These are phyloP conservation scores for Trebouxia sp. DNA, from an alignment of 139 green algal species.

Conservation along the genomic window DNA sequence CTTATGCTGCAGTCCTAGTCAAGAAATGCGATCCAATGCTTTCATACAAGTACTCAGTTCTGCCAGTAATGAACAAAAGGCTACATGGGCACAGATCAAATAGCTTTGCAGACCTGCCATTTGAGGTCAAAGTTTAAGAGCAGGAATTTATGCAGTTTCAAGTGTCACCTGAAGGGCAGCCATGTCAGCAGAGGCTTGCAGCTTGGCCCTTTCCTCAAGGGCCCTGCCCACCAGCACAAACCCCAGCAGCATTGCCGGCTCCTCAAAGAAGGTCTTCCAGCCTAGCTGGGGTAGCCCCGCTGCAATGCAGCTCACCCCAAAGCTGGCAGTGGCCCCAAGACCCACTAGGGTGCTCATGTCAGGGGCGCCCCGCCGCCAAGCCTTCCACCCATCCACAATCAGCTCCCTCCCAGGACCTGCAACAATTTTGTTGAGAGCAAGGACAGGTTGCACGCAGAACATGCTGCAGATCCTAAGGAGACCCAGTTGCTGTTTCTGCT, in stretches of 20 bases:
- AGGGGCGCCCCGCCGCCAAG: conserved; percentile 67
- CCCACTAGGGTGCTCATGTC: conserved; percentile 99
- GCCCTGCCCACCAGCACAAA: conserved; percentile 89
- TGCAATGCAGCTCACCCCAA: conserved; percentile 82
- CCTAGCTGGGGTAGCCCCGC: conserved; percentile 64
- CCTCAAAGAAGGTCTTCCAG: conserved; percentile 97
- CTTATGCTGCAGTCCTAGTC: too few species aligned
- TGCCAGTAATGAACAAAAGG: too few species aligned
- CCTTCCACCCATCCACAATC: conserved; percentile 68
- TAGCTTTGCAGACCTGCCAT: too few species aligned
- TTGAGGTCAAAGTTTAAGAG: too few species aligned
- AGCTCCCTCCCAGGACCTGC: conserved; percentile 78
- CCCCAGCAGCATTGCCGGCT: conserved; percentile 96
- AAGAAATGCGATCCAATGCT: too few species aligned
- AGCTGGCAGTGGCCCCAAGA: conserved; percentile 84
- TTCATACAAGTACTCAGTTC: too few species aligned
- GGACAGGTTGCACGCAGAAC: background rate
- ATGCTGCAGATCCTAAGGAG: conserved; percentile 18
- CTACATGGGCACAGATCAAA: too few species aligned
- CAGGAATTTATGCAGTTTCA: too few species aligned
- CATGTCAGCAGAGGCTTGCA: conserved; percentile 89
- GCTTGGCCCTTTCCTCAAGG: conserved; percentile 93
- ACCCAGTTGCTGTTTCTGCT: too few species aligned
- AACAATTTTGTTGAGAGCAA: background rate
- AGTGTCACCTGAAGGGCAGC: conserved; percentile 64